phyloP scores from a whole-genome alignment of 768 basidiomycete genomes.

The Coprinellus micaceus region DNA sequence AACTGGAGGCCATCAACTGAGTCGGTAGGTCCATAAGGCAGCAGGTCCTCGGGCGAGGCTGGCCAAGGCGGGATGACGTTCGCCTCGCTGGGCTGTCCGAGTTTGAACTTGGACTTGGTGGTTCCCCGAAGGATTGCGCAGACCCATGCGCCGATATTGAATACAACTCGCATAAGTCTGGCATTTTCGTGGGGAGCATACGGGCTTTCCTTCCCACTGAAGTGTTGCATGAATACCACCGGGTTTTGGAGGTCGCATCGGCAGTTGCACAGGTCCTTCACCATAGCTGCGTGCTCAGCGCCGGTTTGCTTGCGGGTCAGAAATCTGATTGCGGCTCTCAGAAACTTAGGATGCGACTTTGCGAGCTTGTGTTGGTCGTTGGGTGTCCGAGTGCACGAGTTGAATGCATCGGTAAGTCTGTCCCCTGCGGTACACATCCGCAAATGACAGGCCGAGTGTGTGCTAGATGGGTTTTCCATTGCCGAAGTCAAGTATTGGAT shows the following conservation, averaged over 20 bases:
- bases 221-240: background rate
- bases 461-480: too few species aligned
- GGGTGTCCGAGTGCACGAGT: background rate
- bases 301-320: background rate
- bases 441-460: too few species aligned
- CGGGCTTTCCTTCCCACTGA: too few species aligned
- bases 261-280: background rate
- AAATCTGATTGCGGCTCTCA: background rate
- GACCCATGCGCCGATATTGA: too few species aligned
- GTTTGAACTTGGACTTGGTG: too few species aligned
- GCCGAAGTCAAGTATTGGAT: too few species aligned
- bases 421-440: background rate
- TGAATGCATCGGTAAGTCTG: background rate
- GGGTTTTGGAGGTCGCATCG: background rate
- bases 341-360: background rate
- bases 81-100: too few species aligned
- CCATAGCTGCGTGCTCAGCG: background rate
- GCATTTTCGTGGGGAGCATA: too few species aligned
- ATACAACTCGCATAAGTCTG: too few species aligned
- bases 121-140: too few species aligned
- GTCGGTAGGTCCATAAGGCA: background rate
- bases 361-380: background rate
- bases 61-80: too few species aligned
- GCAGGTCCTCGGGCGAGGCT: background rate
- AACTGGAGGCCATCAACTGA: background rate